Percentiles rank a stretch among this genome's conserved stretches.
Conservation (phyloP, 2,329 filamentous ascomycete genomes). For the Fonsecaea multimorphosa region DNA sequence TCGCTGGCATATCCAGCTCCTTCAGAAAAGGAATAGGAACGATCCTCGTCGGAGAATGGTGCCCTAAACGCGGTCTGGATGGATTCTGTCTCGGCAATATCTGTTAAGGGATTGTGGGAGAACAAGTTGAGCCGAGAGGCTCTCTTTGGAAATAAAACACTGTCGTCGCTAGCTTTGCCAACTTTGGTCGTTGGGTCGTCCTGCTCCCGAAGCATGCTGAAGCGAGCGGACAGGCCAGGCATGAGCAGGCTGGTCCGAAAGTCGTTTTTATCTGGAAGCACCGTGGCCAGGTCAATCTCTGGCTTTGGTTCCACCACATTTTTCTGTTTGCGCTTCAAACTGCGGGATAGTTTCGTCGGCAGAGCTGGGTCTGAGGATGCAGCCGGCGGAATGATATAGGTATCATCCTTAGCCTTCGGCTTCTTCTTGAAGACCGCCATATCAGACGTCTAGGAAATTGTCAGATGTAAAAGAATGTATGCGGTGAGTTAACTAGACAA, state of each 20-base stretch:
- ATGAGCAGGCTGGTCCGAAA: slow-evolving; percentile 96
- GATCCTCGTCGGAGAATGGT: slow-evolving; percentile 63
- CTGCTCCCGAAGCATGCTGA: slow-evolving; percentile 95
- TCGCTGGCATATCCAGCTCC: slow-evolving; percentile 68
- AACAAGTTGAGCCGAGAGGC: slow-evolving; percentile 79
- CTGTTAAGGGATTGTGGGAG: slow-evolving; percentile 69
- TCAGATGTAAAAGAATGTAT: slow-evolving; percentile 20
- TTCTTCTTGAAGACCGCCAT: slow-evolving; percentile 41
- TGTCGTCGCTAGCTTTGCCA: slow-evolving; percentile 94
- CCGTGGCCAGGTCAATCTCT: slow-evolving; percentile 74
- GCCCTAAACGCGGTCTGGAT: slow-evolving; percentile 68
- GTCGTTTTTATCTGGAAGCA: slow-evolving; percentile 81
- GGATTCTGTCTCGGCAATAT: slow-evolving; percentile 91
- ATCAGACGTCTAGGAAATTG: slow-evolving; percentile 13
- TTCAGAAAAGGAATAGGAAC: slow-evolving; percentile 69
- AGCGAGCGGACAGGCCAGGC: slow-evolving; percentile 91
- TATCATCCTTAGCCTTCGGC: slow-evolving; percentile 38
- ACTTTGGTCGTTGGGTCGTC: slow-evolving; percentile 88
- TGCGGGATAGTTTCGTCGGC: slow-evolving; percentile 35
- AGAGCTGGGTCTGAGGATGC: slow-evolving; percentile 17
- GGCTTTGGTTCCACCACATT: slow-evolving; percentile 57
- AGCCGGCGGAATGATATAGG: slow-evolving; percentile 32
- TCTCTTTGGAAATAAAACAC: slow-evolving; percentile 81
- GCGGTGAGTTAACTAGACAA: slow-evolving; percentile 6
- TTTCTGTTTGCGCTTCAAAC: slow-evolving; percentile 58